Conservation (phyloP, 208 protist species). For the Wallacemonas sp. region DNA sequence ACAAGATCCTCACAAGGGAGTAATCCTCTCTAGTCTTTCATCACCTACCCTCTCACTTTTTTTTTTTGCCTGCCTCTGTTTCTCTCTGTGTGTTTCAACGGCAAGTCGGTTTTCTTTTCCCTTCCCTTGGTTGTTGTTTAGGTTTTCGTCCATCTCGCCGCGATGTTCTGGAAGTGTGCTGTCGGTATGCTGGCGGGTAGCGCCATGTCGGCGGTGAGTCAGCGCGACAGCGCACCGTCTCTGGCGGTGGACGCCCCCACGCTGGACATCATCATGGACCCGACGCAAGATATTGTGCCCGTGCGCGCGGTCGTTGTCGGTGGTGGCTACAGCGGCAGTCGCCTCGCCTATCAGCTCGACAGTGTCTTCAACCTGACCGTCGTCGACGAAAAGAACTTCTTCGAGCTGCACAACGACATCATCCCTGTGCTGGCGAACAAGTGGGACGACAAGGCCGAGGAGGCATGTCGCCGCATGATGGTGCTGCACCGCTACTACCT, state of each 20-base stretch:
- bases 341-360: slow-evolving; percentile 81
- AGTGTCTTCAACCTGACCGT: slow-evolving; percentile 86
- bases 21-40: no score
- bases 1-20: no score
- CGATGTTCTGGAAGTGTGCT: slow-evolving; percentile 63
- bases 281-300: slow-evolving; percentile 70
- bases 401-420: slow-evolving; percentile 84
- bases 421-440: slow-evolving; percentile 71
- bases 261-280: slow-evolving; percentile 77
- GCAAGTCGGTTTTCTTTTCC: slow-evolving; percentile 2
- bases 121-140: slow-evolving; percentile 3
- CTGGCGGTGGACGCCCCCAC: slow-evolving; percentile 62
- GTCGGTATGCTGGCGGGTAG: slow-evolving; percentile 38
- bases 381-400: slow-evolving; percentile 91
- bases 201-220: slow-evolving; percentile 38
- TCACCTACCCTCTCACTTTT: no score
- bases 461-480: slow-evolving; percentile 76
- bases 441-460: slow-evolving; percentile 62
- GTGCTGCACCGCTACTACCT: slow-evolving; percentile 89
- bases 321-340: slow-evolving; percentile 79
- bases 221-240: slow-evolving; percentile 25
- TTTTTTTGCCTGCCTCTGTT: slow-evolving; percentile 18
- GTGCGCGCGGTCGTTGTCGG: slow-evolving; percentile 82
- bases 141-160: slow-evolving; percentile 18
- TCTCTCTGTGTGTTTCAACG: slow-evolving; percentile 12